Evolutionary conservation across 768 basidiomycete species (phyloP).

Genomic region (Paxillus involutus): DNA sequence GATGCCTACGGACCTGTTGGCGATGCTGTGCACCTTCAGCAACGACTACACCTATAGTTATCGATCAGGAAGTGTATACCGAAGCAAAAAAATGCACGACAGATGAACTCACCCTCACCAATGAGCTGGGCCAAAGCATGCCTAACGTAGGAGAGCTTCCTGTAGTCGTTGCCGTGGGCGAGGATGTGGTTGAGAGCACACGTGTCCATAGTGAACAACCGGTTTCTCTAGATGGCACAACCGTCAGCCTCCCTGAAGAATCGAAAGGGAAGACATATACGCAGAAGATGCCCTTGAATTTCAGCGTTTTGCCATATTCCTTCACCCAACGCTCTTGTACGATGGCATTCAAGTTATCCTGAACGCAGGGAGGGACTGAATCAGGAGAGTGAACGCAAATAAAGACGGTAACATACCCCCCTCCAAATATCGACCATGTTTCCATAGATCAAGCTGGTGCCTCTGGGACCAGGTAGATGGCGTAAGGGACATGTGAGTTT

Average conservation of each 20-base stretch:
- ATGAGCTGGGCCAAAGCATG: slow-evolving; percentile 41
- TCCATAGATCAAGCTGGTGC: slow-evolving; percentile 45
- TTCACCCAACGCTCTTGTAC: slow-evolving; percentile 45
- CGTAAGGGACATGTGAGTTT: slow-evolving; percentile 43
- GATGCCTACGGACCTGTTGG: slow-evolving; percentile 32
- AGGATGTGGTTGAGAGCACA: slow-evolving; percentile 67
- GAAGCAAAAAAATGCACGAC: neutral
- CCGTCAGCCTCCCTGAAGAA: neutral
- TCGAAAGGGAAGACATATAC: slow-evolving; percentile 29
- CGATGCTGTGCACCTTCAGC: slow-evolving; percentile 42
- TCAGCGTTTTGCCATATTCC: slow-evolving; percentile 48
- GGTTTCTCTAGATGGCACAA: slow-evolving; percentile 24
- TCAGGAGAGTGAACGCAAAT: neutral
- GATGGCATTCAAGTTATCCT: slow-evolving; percentile 22
- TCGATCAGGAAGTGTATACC: neutral
- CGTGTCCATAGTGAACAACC: slow-evolving; percentile 58
- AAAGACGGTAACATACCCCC: slow-evolving; percentile 31
- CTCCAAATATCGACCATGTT: slow-evolving; percentile 45
- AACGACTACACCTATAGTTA: slow-evolving; percentile 43
- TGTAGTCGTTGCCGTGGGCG: slow-evolving; percentile 51
- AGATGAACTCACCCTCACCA: slow-evolving; percentile 32
- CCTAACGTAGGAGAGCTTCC: slow-evolving; percentile 48
- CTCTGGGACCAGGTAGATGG: slow-evolving; percentile 52
- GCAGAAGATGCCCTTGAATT: slow-evolving; percentile 44
- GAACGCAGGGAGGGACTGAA: neutral